Conservation (phyloP, 805 yeast genomes). For the Metschnikowia baotianmanensis region DNA sequence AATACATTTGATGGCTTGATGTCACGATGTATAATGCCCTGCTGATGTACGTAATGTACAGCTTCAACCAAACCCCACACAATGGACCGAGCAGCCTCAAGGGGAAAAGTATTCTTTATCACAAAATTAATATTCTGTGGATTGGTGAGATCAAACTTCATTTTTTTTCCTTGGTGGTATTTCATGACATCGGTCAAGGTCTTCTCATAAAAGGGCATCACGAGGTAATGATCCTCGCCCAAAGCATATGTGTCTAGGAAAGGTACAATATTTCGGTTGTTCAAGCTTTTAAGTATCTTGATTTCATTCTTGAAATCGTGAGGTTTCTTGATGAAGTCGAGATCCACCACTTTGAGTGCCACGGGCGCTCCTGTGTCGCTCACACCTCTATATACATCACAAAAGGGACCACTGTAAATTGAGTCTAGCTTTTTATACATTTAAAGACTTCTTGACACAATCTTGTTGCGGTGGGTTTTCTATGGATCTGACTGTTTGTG, state of each 20-base stretch:
- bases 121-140: conserved; percentile 17
- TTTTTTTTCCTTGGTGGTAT: conserved; percentile 21
- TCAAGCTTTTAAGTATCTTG: conserved; percentile 22
- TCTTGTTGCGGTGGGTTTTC: too few relatives aligned
- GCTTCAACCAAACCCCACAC: conserved; percentile 23
- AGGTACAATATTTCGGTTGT: conserved; percentile 15
- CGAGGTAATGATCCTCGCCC: conserved; percentile 34
- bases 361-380: conserved; percentile 15
- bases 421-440: conserved; percentile 21
- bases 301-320: conserved; percentile 36
- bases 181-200: conserved; percentile 27
- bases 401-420: conserved; percentile 35
- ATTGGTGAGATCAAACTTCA: conserved; percentile 25
- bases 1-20: conserved; percentile 39
- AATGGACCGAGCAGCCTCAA: conserved; percentile 14
- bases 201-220: conserved; percentile 30
- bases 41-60: conserved; percentile 28
- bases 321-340: conserved; percentile 35
- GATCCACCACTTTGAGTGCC: conserved; percentile 40
- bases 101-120: conserved; percentile 16
- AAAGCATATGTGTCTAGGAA: conserved; percentile 22
- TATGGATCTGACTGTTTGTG: too few relatives aligned
- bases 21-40: conserved; percentile 41
- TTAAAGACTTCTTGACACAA: neutral
- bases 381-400: conserved; percentile 30